These are phyloP conservation scores for Neoboletus subvelutipes DNA, from an alignment of 768 basidiomycete genomes.

Conservation along the genomic window DNA sequence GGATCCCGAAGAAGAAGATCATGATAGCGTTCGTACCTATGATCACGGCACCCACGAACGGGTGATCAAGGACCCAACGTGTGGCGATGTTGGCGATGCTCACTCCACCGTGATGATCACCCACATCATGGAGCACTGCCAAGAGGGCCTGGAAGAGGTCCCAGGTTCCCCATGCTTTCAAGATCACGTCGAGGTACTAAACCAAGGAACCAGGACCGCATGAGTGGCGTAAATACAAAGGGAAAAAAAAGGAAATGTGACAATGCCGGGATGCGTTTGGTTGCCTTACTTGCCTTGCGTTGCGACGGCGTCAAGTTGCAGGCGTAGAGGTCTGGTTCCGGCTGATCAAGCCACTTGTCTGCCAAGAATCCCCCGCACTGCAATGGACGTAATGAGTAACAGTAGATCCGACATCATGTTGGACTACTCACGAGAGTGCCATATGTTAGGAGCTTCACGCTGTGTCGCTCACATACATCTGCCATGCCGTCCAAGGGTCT, in stretches of 20 bases:
- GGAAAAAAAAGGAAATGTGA: not conserved
- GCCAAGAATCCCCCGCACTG: conserved; percentile 85
- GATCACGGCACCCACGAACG: conserved; percentile 75
- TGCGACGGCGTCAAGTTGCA: conserved; percentile 75
- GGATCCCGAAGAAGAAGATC: conserved; percentile 1
- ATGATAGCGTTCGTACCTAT: conserved; percentile 47
- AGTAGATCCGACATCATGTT: not conserved
- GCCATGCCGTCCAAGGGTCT: conserved; percentile 76
- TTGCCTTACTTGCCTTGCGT: conserved; percentile 57
- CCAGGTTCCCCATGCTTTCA: conserved; percentile 80
- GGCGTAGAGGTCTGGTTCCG: conserved; percentile 72
- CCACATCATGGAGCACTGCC: conserved; percentile 56
- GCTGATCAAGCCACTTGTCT: conserved; percentile 66
- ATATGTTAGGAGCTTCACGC: conserved; percentile 75
- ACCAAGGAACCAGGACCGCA: not conserved
- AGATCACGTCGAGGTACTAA: conserved; percentile 85
- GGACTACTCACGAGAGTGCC: conserved; percentile 64
- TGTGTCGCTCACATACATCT: conserved; percentile 70
- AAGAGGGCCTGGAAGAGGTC: conserved; percentile 69
- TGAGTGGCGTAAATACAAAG: not conserved
- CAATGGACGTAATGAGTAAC: conserved; percentile 7
- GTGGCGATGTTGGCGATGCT: conserved; percentile 80
- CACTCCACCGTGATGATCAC: conserved; percentile 59
- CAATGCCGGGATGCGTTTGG: not conserved
- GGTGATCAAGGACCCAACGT: conserved; percentile 80